Base-by-base conservation (phyloP, 208 protist species). In the Trichomonas tenax region DNA sequence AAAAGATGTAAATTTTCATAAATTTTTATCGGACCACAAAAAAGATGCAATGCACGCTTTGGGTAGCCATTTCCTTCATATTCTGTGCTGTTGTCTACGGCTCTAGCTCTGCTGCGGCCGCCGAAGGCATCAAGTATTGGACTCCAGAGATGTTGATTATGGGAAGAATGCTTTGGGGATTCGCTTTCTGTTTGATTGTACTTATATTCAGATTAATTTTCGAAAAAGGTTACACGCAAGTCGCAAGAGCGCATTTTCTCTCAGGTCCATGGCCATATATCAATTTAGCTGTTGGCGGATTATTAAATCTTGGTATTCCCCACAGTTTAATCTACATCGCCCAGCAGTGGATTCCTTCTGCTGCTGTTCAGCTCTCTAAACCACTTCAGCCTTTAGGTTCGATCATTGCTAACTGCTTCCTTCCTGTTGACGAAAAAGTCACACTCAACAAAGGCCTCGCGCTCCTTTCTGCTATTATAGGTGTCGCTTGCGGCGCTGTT, bases 281-380 rank as follows among this genome's bases (percentile, higher is more conserved):
- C 17, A 41, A 93, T 93, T 38, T 93, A 38, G 17, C 44, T 15
- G 31, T 93, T 38, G 86, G 86, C 15, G 86, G 86, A 21, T 38
- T 93, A 17, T 15, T 93, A 6, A 93, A 93, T 93, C 44, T 93
- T 17, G 86, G 44, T 48, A 93, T 93, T 93, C 86, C 86, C 2
- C 86, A 93, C 31, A 48, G 40, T 21, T 44, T 93, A n/a, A 93
- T 93, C 31, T 23, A 41, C 8, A 93, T 93, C 38, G 86, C 86
- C 0, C 86, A 93, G 51, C 86, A 93, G 31, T 93, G 86, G 86
- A 93, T 93, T 93, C 86, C 86, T 38, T 49, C 40, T 58, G 86
- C 86, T 34, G 40, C 86, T 41, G 86, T 93, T 21, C 86, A 93
- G n/a, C 11, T 93, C 1, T 48, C 44, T 9, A 93, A 93, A 36